Conservation (phyloP, 2,329 filamentous ascomycete species). For the Penicillium concentricum region DNA sequence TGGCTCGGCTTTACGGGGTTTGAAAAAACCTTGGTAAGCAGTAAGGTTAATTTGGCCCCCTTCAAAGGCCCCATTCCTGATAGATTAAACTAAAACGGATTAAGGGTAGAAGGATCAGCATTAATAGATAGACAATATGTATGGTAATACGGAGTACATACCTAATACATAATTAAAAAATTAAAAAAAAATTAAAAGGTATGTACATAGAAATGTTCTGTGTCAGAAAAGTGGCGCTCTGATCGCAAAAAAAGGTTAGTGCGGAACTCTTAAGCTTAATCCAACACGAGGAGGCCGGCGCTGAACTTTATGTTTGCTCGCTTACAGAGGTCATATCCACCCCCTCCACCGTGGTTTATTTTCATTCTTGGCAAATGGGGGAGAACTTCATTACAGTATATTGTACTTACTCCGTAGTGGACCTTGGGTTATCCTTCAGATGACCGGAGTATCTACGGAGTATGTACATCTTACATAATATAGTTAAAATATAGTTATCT, state of each 20-base stretch:
- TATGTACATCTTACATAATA: neutral
- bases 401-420: neutral
- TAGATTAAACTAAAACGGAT: neutral
- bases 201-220: slow-evolving; percentile 14
- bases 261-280: slow-evolving; percentile 47
- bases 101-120: slow-evolving; percentile 2
- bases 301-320: slow-evolving; percentile 40
- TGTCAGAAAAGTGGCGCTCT: slow-evolving; percentile 33
- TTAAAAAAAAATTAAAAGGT: neutral
- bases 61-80: slow-evolving; percentile 19
- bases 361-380: slow-evolving; percentile 15
- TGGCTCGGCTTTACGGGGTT: slow-evolving; percentile 25
- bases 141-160: neutral
- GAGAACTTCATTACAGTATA: slow-evolving; percentile 6
- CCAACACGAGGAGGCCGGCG: slow-evolving; percentile 39
- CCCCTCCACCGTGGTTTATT: slow-evolving; percentile 17
- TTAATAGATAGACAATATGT: neutral
- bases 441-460: neutral
- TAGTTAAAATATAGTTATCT: neutral
- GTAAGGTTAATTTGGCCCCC: slow-evolving; percentile 22
- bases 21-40: slow-evolving; percentile 13
- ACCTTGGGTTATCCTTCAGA: neutral
- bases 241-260: slow-evolving; percentile 37
- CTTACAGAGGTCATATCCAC: slow-evolving; percentile 26
- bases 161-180: neutral